These are phyloP conservation scores for Neopestalotiopsis clavispora DNA, from an alignment of 2,329 filamentous ascomycete species.

Conservation along the genomic window DNA sequence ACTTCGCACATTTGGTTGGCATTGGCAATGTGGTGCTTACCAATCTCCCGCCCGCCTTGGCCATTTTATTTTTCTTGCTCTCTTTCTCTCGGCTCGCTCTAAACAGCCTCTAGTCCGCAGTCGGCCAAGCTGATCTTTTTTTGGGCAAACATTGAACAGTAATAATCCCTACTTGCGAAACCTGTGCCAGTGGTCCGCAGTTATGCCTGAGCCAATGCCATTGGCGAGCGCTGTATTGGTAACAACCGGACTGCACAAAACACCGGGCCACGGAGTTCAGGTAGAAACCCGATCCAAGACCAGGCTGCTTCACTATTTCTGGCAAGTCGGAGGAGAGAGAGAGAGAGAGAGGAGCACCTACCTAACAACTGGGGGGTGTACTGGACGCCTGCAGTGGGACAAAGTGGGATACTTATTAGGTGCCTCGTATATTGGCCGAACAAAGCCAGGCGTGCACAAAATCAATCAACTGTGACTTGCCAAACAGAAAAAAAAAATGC, in stretches of 20 bases:
- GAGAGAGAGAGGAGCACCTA: neutral
- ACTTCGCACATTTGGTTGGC: neutral
- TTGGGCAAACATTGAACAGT: neutral
- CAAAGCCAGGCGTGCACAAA: neutral
- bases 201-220: slow-evolving; percentile 11
- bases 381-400: neutral
- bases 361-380: neutral
- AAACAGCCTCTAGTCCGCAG: neutral
- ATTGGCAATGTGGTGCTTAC: slow-evolving; percentile 7
- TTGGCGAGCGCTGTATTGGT: slow-evolving; percentile 3
- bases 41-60: slow-evolving; percentile 9
- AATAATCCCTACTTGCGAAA: slow-evolving; percentile 9
- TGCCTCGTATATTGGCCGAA: neutral
- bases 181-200: slow-evolving; percentile 1
- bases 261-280: neutral
- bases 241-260: slow-evolving; percentile 7
- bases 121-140: slow-evolving; percentile 1
- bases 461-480: too few relatives aligned
- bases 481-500: too few relatives aligned
- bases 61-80: neutral
- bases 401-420: neutral
- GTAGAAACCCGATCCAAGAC: neutral
- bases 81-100: neutral
- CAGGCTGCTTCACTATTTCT: neutral
- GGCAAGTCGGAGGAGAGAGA: neutral